Conservation (phyloP, 2,329 filamentous ascomycete genomes). For the Fusarium abutilonis region DNA sequence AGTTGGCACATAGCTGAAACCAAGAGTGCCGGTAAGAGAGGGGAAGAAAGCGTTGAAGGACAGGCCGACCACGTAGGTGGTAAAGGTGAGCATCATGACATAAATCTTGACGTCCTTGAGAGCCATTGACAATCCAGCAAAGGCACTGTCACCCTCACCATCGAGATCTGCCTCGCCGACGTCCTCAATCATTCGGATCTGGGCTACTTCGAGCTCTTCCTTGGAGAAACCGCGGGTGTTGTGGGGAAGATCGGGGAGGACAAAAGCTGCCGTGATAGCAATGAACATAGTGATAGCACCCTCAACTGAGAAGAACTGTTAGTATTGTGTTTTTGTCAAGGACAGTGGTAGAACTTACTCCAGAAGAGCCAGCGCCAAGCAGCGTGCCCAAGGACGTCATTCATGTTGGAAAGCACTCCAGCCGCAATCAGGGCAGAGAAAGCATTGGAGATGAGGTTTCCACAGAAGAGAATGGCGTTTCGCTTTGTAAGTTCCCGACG, state of each 20-base stretch:
- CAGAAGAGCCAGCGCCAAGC: constrained; percentile 46
- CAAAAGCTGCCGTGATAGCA: constrained; percentile 44
- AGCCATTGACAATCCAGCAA: constrained; percentile 37
- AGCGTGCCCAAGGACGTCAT: constrained; percentile 23
- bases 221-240: background rate
- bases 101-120: constrained; percentile 71
- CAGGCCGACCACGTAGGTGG: constrained; percentile 66
- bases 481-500: constrained; percentile 50
- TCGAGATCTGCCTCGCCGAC: background rate
- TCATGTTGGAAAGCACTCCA: constrained; percentile 46
- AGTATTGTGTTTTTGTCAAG: no score
- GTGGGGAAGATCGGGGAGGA: constrained; percentile 52
- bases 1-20: constrained; percentile 61
- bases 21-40: constrained; percentile 61
- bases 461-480: constrained; percentile 45
- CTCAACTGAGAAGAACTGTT: constrained; percentile 43
- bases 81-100: constrained; percentile 69
- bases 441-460: constrained; percentile 44
- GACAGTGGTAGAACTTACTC: no score
- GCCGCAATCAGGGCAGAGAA: constrained; percentile 52
- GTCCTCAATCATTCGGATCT: background rate
- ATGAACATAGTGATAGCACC: constrained; percentile 28
- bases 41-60: constrained; percentile 69
- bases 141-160: background rate
- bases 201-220: background rate